Percentiles rank a stretch among this genome's conserved stretches.
These are phyloP conservation scores for Pseudopediastrum boryanum DNA, from an alignment of 139 green algal genomes.

Conservation along the genomic window DNA sequence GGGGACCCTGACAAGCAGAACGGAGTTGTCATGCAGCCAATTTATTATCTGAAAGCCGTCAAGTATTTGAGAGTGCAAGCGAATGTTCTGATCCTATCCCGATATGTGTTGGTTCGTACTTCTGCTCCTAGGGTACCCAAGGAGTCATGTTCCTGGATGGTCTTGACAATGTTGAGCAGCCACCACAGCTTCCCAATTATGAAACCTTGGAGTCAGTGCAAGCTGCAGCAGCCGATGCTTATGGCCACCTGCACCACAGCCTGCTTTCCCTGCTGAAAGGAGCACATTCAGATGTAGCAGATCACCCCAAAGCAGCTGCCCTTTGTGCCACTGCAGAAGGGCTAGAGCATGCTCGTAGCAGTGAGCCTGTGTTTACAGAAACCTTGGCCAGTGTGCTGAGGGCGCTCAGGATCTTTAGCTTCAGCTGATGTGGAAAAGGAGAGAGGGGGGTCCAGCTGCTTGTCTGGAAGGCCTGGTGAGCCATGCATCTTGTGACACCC, in stretches of 20 bases:
- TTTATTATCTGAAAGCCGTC: neutral
- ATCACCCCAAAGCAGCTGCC: conserved; percentile 5
- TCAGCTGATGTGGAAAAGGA: conserved; percentile 21
- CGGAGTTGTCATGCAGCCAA: neutral
- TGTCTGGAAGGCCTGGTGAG: neutral
- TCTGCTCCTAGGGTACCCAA: conserved; percentile 42
- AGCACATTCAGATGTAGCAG: neutral
- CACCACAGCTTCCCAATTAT: conserved; percentile 47
- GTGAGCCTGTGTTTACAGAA: conserved; percentile 43
- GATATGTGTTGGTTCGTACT: neutral
- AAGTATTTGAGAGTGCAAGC: neutral
- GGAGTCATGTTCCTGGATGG: conserved; percentile 69
- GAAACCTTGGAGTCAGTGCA: conserved; percentile 48
- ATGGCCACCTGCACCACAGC: conserved; percentile 44
- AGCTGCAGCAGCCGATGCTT: conserved; percentile 13
- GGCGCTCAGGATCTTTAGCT: conserved; percentile 58
- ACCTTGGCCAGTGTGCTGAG: conserved; percentile 52
- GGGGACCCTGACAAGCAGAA: neutral
- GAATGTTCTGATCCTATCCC: neutral
- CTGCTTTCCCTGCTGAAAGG: conserved; percentile 49
- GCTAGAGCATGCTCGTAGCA: conserved; percentile 39
- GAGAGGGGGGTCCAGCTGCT: no score
- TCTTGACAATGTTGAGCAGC: conserved; percentile 45
- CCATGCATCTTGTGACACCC: neutral
- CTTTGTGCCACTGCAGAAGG: conserved; percentile 29